These are phyloP conservation scores for Ceratocystis destructans DNA, from an alignment of 2,329 filamentous ascomycete genomes.

Conservation along the genomic window DNA sequence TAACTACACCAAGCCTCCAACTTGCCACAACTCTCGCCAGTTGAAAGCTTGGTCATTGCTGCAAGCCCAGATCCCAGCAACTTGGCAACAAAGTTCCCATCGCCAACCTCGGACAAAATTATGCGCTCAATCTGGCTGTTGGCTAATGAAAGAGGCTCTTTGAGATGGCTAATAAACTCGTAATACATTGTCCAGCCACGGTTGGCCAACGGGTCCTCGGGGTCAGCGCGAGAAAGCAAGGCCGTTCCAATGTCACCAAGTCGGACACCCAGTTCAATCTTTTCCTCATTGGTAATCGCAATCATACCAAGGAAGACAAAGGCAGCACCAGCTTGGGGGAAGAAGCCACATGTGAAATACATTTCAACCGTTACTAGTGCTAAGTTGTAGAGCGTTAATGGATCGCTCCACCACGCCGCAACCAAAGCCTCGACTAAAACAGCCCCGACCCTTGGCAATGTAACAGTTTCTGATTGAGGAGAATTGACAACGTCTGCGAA, in stretches of 20 bases:
- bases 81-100: conserved; percentile 57
- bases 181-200: conserved; percentile 56
- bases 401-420: conserved; percentile 61
- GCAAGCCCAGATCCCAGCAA: conserved; percentile 58
- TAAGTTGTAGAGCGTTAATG: conserved; percentile 58
- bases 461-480: conserved; percentile 31
- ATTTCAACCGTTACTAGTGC: conserved; percentile 52
- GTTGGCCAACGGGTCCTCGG: conserved; percentile 44
- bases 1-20: conserved; percentile 58
- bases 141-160: conserved; percentile 45
- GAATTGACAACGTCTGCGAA: conserved; percentile 30
- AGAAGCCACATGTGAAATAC: conserved; percentile 49
- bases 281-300: conserved; percentile 54
- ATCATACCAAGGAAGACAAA: conserved; percentile 58
- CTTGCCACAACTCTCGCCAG: conserved; percentile 54
- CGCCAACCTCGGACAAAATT: conserved; percentile 49
- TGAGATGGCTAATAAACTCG: conserved; percentile 56
- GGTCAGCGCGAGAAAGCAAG: conserved; percentile 49
- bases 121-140: conserved; percentile 49
- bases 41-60: conserved; percentile 53
- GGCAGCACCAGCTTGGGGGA: conserved; percentile 54
- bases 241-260: conserved; percentile 49
- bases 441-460: conserved; percentile 50
- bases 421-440: conserved; percentile 57
- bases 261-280: conserved; percentile 53